Evolutionary conservation across 176 grass and related monocot species (phyloP).

Genomic region (Puccinellia tenuiflora): DNA sequence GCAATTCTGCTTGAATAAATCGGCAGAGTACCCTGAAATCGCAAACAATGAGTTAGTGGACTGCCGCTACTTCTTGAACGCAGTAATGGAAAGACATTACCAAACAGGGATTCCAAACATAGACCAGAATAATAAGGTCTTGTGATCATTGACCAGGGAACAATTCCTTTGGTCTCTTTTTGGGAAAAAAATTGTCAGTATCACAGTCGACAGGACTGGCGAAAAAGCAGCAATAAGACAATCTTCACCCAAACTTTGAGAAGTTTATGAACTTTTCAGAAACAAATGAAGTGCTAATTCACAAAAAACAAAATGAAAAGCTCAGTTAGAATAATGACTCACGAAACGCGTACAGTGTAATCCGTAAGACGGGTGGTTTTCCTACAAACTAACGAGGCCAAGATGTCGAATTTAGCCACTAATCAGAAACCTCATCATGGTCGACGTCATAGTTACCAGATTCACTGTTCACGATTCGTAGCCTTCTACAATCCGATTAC

Average conservation of each 20-base stretch:
- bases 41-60: slow-evolving; percentile 15
- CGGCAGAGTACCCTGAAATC: slow-evolving; percentile 67
- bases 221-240: background rate
- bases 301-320: background rate
- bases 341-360: background rate
- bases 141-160: background rate
- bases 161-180: background rate
- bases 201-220: background rate
- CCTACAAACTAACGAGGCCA: background rate
- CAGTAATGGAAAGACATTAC: background rate
- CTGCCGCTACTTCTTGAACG: background rate
- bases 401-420: background rate
- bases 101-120: background rate
- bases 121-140: background rate
- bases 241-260: slow-evolving; percentile 1
- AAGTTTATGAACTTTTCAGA: background rate
- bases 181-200: background rate
- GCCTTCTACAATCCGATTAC: background rate
- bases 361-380: background rate
- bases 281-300: background rate
- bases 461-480: background rate
- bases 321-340: background rate
- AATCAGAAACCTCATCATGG: background rate
- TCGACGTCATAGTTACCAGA: background rate
- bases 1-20: slow-evolving; percentile 87